These are phyloP conservation scores for Aegilops speltoides DNA, from an alignment of 176 grass and related monocot genomes.

Conservation along the genomic window DNA sequence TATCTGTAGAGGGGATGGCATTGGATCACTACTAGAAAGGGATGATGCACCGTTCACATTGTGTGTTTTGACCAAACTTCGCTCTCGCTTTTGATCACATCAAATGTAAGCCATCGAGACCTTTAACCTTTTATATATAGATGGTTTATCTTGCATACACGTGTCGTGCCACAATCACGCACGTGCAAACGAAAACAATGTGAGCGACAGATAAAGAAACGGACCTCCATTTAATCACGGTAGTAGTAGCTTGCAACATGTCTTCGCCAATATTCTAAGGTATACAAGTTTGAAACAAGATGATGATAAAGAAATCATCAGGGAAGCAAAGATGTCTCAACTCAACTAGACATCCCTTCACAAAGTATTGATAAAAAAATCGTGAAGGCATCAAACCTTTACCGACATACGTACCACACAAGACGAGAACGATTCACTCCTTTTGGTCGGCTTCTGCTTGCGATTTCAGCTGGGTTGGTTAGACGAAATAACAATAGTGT, in stretches of 20 bases:
- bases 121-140: too few species aligned
- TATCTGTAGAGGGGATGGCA: background rate
- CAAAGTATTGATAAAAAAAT: background rate
- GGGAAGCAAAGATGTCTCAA: background rate
- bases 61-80: background rate
- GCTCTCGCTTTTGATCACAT: background rate
- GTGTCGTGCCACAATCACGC: background rate
- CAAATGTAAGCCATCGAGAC: background rate
- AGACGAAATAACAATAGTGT: background rate
- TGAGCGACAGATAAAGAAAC: background rate
- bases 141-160: background rate
- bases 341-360: background rate
- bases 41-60: background rate
- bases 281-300: background rate
- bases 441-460: background rate
- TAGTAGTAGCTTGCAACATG: background rate
- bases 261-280: background rate
- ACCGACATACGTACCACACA: conserved; percentile 19
- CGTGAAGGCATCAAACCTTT: background rate
- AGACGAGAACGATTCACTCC: background rate
- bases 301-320: background rate
- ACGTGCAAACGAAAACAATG: background rate
- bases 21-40: background rate
- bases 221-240: background rate
- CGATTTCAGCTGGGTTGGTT: background rate